phyloP scores from a whole-genome alignment of 352 stramenopile genomes.

The Phytophthora nicotianae region DNA sequence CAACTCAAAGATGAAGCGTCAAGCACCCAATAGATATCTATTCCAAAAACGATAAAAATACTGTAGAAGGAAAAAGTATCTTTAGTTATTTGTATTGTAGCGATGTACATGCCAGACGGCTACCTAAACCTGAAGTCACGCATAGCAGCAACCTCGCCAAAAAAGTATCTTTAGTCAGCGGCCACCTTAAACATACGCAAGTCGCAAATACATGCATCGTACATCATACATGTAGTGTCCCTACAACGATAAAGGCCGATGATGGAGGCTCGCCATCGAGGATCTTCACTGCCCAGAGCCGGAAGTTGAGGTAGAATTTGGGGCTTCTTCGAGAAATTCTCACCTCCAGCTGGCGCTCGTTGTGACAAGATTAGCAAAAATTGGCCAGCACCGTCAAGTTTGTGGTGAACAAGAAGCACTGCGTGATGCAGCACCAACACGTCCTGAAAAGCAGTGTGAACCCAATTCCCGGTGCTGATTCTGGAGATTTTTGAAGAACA shows the following conservation, averaged over 20 bases:
- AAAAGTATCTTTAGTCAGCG: conserved; percentile 25
- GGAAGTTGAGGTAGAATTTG: too few relatives aligned
- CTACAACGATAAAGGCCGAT: background rate
- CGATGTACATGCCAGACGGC: too few relatives aligned
- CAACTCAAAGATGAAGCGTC: background rate
- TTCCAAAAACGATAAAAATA: conserved; percentile 33
- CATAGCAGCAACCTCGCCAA: too few relatives aligned
- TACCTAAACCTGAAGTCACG: too few relatives aligned
- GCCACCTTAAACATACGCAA: conserved; percentile 6
- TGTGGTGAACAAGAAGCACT: conserved; percentile 11
- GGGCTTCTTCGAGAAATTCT: too few relatives aligned
- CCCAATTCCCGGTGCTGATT: conserved; percentile 8
- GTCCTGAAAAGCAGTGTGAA: background rate
- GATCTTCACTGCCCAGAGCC: too few relatives aligned
- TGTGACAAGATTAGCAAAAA: conserved; percentile 33
- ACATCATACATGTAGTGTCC: too few relatives aligned
- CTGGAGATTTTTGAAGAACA: background rate
- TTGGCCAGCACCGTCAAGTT: conserved; percentile 15
- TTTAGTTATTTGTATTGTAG: too few relatives aligned
- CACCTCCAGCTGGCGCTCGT: conserved; percentile 19
- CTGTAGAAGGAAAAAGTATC: conserved; percentile 24
- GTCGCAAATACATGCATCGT: too few relatives aligned
- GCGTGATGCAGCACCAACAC: background rate
- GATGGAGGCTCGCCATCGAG: background rate
- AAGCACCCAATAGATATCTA: conserved; percentile 8